These are phyloP conservation scores for Ogataea kodamae DNA, from an alignment of 805 yeast species.

Conservation along the genomic window DNA sequence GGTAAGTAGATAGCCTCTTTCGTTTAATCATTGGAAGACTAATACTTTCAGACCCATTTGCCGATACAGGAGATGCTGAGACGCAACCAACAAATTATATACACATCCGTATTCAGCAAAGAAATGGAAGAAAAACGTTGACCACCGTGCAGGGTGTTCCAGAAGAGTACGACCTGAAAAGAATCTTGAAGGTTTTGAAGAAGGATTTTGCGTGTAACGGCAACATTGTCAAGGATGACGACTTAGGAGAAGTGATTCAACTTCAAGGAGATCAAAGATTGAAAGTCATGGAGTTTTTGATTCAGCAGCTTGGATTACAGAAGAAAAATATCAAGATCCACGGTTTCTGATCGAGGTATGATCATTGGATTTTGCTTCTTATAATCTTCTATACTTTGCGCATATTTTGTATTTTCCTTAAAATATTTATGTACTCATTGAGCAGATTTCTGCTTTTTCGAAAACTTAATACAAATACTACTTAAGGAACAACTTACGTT, in stretches of 20 bases:
- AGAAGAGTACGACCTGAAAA: constrained; percentile 88
- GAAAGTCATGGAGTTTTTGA: constrained; percentile 89
- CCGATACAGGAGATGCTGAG: constrained; percentile 99
- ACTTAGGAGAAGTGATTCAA: constrained; percentile 95
- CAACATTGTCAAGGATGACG: constrained; percentile 93
- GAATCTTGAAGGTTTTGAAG: constrained; percentile 88
- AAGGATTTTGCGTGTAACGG: constrained; percentile 99
- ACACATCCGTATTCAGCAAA: constrained; percentile 98
- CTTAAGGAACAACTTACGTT: not conserved
- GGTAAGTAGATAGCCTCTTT: constrained; percentile 37
- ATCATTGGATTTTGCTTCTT: too few relatives aligned
- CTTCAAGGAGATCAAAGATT: constrained; percentile 99
- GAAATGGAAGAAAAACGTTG: constrained; percentile 98
- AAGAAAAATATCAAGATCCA: constrained; percentile 97
- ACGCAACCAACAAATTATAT: constrained; percentile 93
- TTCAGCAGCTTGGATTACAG: constrained; percentile 79
- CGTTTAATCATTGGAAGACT: not conserved
- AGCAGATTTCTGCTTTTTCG: not conserved
- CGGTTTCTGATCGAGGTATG: constrained; percentile 74
- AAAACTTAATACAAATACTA: not conserved
- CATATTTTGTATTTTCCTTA: not conserved
- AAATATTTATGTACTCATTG: too few relatives aligned
- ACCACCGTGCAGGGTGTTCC: constrained; percentile 99
- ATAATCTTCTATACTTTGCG: too few relatives aligned
- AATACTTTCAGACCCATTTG: constrained; percentile 75